Base-by-base conservation (phyloP, 345 rosid species). In the Arabis alpina region DNA sequence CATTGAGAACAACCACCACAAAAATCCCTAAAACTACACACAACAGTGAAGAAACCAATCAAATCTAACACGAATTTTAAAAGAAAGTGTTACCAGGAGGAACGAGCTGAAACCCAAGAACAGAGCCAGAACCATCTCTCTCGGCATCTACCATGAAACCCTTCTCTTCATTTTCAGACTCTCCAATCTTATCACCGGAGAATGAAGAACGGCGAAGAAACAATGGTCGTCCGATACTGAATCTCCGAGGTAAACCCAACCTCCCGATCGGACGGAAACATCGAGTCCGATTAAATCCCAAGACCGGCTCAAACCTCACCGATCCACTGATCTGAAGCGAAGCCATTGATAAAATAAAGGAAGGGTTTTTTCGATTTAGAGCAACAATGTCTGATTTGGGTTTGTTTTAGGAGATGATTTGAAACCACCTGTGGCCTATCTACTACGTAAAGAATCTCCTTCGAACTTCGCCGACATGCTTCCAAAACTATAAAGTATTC, bases 101-200 rank as follows among this genome's bases (percentile, higher is more conserved):
- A 81, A 48, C 36, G 71, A 89, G 79, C 60, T 85, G 78, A 58
- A 87, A 89, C n/a, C 91, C 90, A 54, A 89, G 74, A 44, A 83
- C 78, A 43, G 89, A 76, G 58, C 87, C 91, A 56, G 92, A 82
- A 9, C 37, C 86, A 76, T 93, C 95, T 55, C 64, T 83, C 66
- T 91, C 85, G 0, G 80, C 36, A n/a, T 83, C 91, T 25, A 82
- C 36, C 15, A 86, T 10, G 23, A 79, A 70, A 8, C 85, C 83
- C 24, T 75, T 76, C 0, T 60, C 74, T 40, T 72, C 80, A 64
- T 39, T 42, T 10, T 69, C 70, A 55, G 70, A 54, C 48, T 59
- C 83, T 5, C 56, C 59, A 51, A 40, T 13, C 36, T 40, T 72
- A 2, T 54, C 59, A 3, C 57, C 77, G 52, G 70, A 60, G 24